These are phyloP conservation scores for Corniculantispora saksenae DNA, from an alignment of 2,329 filamentous ascomycete species.

Conservation along the genomic window DNA sequence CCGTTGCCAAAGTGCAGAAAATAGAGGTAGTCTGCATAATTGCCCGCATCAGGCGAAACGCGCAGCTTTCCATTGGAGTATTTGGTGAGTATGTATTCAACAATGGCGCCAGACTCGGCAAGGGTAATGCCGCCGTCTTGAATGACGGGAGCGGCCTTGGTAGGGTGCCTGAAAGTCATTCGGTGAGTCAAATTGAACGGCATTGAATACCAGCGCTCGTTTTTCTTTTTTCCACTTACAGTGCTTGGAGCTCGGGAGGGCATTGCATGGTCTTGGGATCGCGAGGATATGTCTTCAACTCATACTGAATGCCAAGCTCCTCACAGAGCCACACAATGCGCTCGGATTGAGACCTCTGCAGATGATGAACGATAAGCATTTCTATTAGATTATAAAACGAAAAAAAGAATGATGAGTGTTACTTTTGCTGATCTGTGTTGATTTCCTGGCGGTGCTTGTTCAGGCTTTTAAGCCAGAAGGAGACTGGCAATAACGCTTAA, in stretches of 20 bases:
- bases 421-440: too few relatives aligned
- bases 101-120: constrained; percentile 1
- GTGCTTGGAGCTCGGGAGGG: background rate
- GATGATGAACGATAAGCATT: background rate
- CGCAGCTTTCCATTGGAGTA: background rate
- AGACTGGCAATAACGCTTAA: background rate
- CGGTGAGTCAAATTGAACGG: background rate
- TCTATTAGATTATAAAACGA: background rate
- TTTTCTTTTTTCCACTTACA: background rate
- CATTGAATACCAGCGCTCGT: too few relatives aligned
- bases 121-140: constrained; percentile 1
- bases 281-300: background rate
- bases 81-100: constrained; percentile 6
- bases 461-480: background rate
- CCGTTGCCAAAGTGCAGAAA: constrained; percentile 9
- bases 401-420: background rate
- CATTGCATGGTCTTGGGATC: constrained; percentile 3
- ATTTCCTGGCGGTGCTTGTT: background rate
- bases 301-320: constrained; percentile 4
- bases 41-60: background rate
- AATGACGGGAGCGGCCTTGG: constrained; percentile 7
- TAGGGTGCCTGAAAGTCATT: background rate
- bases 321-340: constrained; percentile 12
- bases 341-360: constrained; percentile 9
- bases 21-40: constrained; percentile 3